Base-by-base conservation (phyloP, 139 green algal genomes). In the Auxenochlorella pyrenoidosa region DNA sequence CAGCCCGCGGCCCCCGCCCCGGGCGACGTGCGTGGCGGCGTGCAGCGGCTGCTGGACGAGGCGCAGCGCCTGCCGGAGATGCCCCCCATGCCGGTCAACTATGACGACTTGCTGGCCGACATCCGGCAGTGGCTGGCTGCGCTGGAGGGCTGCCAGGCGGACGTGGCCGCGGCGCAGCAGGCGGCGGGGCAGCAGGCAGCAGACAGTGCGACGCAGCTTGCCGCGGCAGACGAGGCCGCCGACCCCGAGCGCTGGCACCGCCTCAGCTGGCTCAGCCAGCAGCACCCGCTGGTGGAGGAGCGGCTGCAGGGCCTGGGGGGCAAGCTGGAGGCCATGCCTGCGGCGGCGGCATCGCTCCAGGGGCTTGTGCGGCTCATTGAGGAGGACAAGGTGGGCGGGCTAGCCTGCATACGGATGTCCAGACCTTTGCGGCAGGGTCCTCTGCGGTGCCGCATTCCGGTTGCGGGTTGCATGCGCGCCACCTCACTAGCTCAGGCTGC, bases 241-340 rank as follows among this genome's bases (percentile, higher is more conserved):
- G 73, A 79, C 26, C 73, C 40, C 22, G 73, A 79, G 40, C 3
- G 22, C 13, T 51, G 43, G 40, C 73, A 79, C 73, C 73, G 73
- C 40, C 73, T 79, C n/a, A 51, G 43, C 73, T 79, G 43, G 24
- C 73, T 79, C 40, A 79, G 75, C 75, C 30, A 88, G 79, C 82
- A 90, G 72, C 51, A 75, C 6, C 80, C 87, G 15, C 36, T 43
- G 41, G 68, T 66, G 32, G 65, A 88, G 66, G 28, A 63, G 41
- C 60, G 66, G 22, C 75, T 90, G 43, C 19, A 60, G 54, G 63
- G 54, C 41, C 43, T 90, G 28, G 54, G 18, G 19, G 47, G 79
- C 32, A 82, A 63, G 65, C 54, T 87, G 43, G 79, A 43, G 54
- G 79, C 87, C 47, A 47, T 81, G 5, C n/a, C 15, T 4, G 65